A percentile compares a stretch with the other conserved stretches of the same genome.
phyloP scores from a whole-genome alignment of 2,329 filamentous ascomycete genomes.

The Colletotrichum noveboracense region DNA sequence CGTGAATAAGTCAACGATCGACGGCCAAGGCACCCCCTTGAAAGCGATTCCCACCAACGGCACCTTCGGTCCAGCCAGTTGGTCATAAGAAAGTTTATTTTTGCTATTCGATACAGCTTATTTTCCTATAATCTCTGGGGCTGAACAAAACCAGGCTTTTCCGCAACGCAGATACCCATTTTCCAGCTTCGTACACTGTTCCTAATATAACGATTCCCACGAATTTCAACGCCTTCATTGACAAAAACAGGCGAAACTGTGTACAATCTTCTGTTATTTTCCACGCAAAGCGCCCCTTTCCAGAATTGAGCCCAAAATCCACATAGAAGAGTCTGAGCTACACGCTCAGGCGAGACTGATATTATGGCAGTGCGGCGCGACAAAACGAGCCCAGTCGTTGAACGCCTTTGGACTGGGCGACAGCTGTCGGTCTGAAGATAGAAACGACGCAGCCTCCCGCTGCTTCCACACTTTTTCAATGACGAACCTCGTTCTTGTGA shows the following conservation, averaged over 20 bases:
- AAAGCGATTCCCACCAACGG: constrained; percentile 4
- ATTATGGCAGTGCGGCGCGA: constrained; percentile 43
- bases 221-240: not conserved
- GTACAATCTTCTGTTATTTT: not conserved
- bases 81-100: not conserved
- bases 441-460: constrained; percentile 31
- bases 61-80: constrained; percentile 6
- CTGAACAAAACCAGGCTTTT: not conserved
- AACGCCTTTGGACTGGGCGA: constrained; percentile 20
- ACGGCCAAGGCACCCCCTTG: constrained; percentile 35
- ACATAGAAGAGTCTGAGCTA: too few species aligned
- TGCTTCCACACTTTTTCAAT: constrained; percentile 48
- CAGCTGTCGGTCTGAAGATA: constrained; percentile 11
- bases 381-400: constrained; percentile 47
- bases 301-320: not conserved
- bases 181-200: not conserved
- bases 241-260: not conserved
- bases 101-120: not conserved
- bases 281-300: not conserved
- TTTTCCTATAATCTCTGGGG: not conserved
- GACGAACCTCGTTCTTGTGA: constrained; percentile 44
- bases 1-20: constrained; percentile 38
- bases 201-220: not conserved
- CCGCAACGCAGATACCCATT: not conserved
- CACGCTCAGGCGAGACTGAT: constrained; percentile 42